Conservation (phyloP, 2,329 filamentous ascomycete species). For the Westerdykella ornata region DNA sequence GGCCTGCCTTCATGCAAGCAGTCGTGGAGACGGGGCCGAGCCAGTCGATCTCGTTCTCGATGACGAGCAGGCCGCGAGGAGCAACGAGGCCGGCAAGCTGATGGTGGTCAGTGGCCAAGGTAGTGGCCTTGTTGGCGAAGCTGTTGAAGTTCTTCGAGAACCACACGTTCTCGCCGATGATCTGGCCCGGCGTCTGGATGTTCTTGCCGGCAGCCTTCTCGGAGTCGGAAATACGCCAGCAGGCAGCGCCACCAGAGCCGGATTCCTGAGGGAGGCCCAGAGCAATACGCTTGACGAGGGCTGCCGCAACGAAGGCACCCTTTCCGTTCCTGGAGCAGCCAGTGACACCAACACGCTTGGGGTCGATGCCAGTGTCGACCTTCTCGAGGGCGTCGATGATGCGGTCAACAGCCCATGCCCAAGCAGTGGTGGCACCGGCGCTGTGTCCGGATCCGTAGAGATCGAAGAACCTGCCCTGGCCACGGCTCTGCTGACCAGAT, state of each 20-base stretch:
- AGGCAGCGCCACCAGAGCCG: constrained; percentile 55
- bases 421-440: constrained; percentile 54
- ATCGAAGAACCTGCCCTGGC: constrained; percentile 54
- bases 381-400: constrained; percentile 54
- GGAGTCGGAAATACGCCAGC: constrained; percentile 48
- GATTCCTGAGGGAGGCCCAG: constrained; percentile 58
- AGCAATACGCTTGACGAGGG: constrained; percentile 53
- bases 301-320: constrained; percentile 56
- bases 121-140: constrained; percentile 44
- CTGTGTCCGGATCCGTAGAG: constrained; percentile 51
- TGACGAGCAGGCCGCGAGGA: constrained; percentile 50
- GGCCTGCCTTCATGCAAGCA: constrained; percentile 52
- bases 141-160: constrained; percentile 52
- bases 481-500: constrained; percentile 41
- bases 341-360: constrained; percentile 47
- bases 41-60: constrained; percentile 56
- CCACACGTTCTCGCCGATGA: constrained; percentile 58
- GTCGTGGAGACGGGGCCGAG: constrained; percentile 52
- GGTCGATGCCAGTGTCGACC: constrained; percentile 43
- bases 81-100: constrained; percentile 52
- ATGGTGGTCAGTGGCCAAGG: constrained; percentile 53
- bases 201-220: constrained; percentile 50
- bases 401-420: constrained; percentile 58
- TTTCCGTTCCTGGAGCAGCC: constrained; percentile 61
- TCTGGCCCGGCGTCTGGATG: constrained; percentile 55